phyloP scores from a whole-genome alignment of 108 stramenopile genomes.

The Ochromonas danica region DNA sequence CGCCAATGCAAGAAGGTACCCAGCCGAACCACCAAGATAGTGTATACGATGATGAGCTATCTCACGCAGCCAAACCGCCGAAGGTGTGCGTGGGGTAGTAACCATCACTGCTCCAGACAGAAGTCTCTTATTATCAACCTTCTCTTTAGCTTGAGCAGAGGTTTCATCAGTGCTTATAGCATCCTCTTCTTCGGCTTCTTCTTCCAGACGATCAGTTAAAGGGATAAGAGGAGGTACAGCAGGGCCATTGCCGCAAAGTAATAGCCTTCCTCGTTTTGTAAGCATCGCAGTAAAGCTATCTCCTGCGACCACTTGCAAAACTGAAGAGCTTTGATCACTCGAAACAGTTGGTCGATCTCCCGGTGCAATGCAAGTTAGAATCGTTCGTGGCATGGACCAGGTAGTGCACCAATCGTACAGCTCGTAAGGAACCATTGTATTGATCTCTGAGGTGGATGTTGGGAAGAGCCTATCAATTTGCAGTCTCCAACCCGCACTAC shows the following conservation, averaged over 20 bases:
- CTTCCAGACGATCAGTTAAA: background rate
- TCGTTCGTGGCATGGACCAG: slow-evolving; percentile 20
- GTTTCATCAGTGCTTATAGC: background rate
- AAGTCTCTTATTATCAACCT: background rate
- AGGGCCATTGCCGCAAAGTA: slow-evolving; percentile 13
- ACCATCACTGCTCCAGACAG: background rate
- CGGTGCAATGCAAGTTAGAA: background rate
- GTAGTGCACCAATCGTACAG: slow-evolving; percentile 11
- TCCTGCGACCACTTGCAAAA: slow-evolving; percentile 14
- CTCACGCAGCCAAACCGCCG: background rate
- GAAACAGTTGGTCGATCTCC: background rate
- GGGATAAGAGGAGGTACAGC: slow-evolving; percentile 8
- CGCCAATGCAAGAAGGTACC: background rate
- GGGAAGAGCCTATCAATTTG: background rate
- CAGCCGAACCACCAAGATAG: background rate
- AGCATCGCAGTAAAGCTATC: background rate
- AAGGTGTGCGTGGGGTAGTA: background rate
- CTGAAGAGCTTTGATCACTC: background rate
- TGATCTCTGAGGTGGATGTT: background rate
- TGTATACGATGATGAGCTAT: background rate
- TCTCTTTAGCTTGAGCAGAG: background rate
- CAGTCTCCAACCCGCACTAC: background rate
- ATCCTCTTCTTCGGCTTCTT: slow-evolving; percentile 4
- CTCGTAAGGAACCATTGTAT: slow-evolving; percentile 21
- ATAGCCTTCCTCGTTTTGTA: background rate